Evolutionary conservation across 2,329 filamentous ascomycete genomes (phyloP), one percentile per base, ranked within the genome.

Genomic region (Talaromyces piceae): DNA sequence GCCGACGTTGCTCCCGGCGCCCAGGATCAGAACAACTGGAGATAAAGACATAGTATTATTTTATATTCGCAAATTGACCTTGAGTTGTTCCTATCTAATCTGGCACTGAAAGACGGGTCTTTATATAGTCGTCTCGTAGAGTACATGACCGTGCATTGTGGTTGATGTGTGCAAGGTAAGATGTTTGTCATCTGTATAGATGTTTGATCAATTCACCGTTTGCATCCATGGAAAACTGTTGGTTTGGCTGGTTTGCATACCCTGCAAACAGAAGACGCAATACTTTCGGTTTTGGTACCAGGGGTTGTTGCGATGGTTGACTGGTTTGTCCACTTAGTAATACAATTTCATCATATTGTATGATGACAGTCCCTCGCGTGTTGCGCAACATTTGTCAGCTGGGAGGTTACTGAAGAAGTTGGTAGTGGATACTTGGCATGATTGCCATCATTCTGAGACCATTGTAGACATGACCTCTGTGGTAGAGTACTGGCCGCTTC

Each of bases 1-100:
- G 9, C 72, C 73, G 23, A 74, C 59, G 49, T 71, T 74, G 45
- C 71, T 53, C 2, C 73, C 73, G 7, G 70, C 63, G 30, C 73
- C 73, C 41, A 76, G 66, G 54, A 76, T 71, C 50, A 75, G 44
- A 7, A 51, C 45, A 12, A 51, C 16, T 31, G 49, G 52, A 3
- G 49, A 48, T 12, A 39, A 22, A 30, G 45, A 27, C 39, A 43
- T 43, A 3, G 8, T 43, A 25, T 43, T 9, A 25, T n/a, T 23
- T 43, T 12, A 43, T 6, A 16, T 43, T 22, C 23, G 22, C 12
- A 12, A 2, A 13, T 22, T 23, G 13, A 25, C 12, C 11, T 12
- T 25, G 39, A 25, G 11, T 9, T 20, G 2, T 3, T 11, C 8
- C 5, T 20, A 18, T 18, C 3, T 4, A 37, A n/a, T 37, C 20